Conservation (phyloP, 257 asterid species). For the Solanum tacnaense region DNA sequence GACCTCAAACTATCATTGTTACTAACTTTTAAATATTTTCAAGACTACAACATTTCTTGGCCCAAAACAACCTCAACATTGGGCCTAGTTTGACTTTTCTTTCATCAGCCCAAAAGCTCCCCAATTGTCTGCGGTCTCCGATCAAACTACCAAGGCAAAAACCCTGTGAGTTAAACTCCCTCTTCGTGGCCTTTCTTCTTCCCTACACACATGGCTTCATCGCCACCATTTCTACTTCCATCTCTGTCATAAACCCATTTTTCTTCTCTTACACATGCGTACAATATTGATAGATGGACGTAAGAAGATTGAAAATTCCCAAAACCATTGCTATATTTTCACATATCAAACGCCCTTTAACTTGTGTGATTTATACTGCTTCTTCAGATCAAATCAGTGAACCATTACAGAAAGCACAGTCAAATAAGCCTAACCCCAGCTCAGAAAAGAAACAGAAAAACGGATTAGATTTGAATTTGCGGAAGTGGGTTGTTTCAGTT, state of each 20-base stretch:
- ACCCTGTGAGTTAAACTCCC: not conserved
- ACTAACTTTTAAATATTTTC: not conserved
- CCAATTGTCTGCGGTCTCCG: not conserved
- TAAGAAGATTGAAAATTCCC: not conserved
- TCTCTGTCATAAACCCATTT: not conserved
- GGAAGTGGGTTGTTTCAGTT: slow-evolving; percentile 33
- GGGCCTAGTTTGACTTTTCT: not conserved
- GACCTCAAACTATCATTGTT: not conserved
- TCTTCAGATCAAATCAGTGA: not conserved
- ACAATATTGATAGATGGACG: not conserved
- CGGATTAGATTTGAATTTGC: slow-evolving; percentile 7
- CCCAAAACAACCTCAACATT: not conserved
- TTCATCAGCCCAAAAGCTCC: not conserved
- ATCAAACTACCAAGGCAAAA: not conserved
- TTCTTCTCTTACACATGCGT: not conserved
- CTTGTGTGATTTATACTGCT: not conserved
- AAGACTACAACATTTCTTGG: not conserved
- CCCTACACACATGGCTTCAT: not conserved
- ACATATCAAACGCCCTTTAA: not conserved
- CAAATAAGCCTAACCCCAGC: not conserved
- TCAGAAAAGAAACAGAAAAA: not conserved
- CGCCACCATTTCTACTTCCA: not conserved
- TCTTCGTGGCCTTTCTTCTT: not conserved
- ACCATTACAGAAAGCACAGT: not conserved
- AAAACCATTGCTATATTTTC: not conserved